Evolutionary conservation across 2,329 filamentous ascomycete genomes (phyloP).

Genomic region (Fusarium oxysporum): DNA sequence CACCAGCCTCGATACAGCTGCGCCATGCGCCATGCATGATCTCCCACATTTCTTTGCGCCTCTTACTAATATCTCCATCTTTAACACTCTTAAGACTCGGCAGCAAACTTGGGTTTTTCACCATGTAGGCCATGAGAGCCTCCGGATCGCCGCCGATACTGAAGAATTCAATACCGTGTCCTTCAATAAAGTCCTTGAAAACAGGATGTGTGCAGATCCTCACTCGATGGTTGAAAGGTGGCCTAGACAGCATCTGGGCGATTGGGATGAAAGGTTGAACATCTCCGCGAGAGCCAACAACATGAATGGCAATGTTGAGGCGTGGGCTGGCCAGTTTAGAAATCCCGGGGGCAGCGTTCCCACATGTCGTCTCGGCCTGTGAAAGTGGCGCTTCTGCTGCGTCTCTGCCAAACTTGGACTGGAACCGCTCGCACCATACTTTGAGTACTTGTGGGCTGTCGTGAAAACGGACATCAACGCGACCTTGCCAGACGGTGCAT

Average conservation of each 20-base stretch:
- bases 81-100: slow-evolving; percentile 51
- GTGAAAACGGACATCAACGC: background rate
- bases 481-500: background rate
- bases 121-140: slow-evolving; percentile 48
- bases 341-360: no score
- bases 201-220: slow-evolving; percentile 66
- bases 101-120: slow-evolving; percentile 53
- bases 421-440: background rate
- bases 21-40: slow-evolving; percentile 53
- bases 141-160: slow-evolving; percentile 58
- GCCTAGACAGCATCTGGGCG: slow-evolving; percentile 55
- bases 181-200: slow-evolving; percentile 65
- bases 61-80: slow-evolving; percentile 51
- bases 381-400: background rate
- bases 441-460: background rate
- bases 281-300: slow-evolving; percentile 49
- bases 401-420: background rate
- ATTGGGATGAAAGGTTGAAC: slow-evolving; percentile 61
- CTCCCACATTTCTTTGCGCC: slow-evolving; percentile 51
- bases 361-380: no score
- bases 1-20: slow-evolving; percentile 52
- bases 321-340: slow-evolving; percentile 28
- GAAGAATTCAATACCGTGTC: slow-evolving; percentile 66
- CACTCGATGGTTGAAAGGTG: slow-evolving; percentile 62
- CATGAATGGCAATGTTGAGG: no score